Evolutionary conservation across 2,329 filamentous ascomycete genomes (phyloP).

Genomic region (Talaromyces islandicus): DNA sequence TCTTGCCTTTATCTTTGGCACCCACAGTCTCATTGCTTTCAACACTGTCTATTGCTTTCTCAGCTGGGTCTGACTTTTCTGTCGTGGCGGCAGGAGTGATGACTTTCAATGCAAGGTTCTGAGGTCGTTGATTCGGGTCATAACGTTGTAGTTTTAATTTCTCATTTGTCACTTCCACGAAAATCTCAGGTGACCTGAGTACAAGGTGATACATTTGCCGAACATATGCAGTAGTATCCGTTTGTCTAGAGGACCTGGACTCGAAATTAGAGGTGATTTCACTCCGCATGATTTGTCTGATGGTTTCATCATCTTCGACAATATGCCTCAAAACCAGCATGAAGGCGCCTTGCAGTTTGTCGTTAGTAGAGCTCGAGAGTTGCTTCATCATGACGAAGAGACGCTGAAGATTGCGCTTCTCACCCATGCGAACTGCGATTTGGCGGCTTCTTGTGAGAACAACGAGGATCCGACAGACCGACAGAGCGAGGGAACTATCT

Average conservation of each 20-base stretch:
- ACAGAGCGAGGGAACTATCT: slow-evolving; percentile 76
- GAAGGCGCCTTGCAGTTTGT: slow-evolving; percentile 67
- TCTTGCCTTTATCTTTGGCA: slow-evolving; percentile 46
- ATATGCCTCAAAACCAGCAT: slow-evolving; percentile 88
- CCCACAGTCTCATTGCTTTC: slow-evolving; percentile 14
- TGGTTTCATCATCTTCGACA: slow-evolving; percentile 84
- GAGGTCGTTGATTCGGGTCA: slow-evolving; percentile 48
- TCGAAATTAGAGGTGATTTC: slow-evolving; percentile 80
- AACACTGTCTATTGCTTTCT: slow-evolving; percentile 26
- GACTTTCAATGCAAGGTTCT: slow-evolving; percentile 49
- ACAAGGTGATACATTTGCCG: slow-evolving; percentile 73
- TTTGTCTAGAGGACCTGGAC: slow-evolving; percentile 47
- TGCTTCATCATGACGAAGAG: slow-evolving; percentile 96
- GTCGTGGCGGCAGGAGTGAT: slow-evolving; percentile 28
- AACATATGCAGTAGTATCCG: slow-evolving; percentile 68
- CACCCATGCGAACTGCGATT: slow-evolving; percentile 69
- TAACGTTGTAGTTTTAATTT: slow-evolving; percentile 68
- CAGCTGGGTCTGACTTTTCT: slow-evolving; percentile 19
- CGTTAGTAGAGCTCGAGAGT: slow-evolving; percentile 70
- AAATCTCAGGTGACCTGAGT: slow-evolving; percentile 74
- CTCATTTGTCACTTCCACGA: slow-evolving; percentile 82
- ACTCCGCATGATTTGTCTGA: slow-evolving; percentile 85
- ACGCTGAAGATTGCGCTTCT: slow-evolving; percentile 82
- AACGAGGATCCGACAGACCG: slow-evolving; percentile 74
- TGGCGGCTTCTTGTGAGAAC: slow-evolving; percentile 76